Evolutionary conservation across 768 basidiomycete genomes (phyloP).

Genomic region (Auricularia auricula-judae): DNA sequence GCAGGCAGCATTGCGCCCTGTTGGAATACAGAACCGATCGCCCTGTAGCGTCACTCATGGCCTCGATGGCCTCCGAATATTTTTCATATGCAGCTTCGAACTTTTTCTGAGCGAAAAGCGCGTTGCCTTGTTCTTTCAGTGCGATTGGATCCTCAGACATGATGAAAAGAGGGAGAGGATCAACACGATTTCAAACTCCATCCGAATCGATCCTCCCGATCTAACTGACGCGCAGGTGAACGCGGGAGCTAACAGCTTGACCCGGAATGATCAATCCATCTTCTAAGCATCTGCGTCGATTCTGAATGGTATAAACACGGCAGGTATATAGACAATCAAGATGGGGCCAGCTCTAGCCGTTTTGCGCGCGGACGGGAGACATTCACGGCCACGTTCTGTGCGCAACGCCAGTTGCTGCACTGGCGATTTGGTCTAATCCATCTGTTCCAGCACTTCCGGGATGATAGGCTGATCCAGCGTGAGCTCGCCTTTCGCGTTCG

Average conservation of each 20-base stretch:
- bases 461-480: neutral
- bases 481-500: neutral
- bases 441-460: neutral
- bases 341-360: too few relatives aligned
- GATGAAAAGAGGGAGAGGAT: neutral
- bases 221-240: neutral
- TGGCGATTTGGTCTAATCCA: neutral
- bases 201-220: neutral
- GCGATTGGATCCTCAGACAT: neutral
- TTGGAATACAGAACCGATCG: constrained; percentile 25
- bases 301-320: too few relatives aligned
- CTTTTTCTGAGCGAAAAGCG: constrained; percentile 22
- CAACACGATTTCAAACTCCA: neutral
- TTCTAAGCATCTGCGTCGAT: neutral
- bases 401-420: neutral
- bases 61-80: constrained; percentile 31
- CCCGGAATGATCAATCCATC: neutral
- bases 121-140: constrained; percentile 34
- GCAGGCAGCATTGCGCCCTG: neutral
- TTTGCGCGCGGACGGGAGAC: too few relatives aligned
- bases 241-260: too few relatives aligned
- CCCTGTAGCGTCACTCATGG: constrained; percentile 28
- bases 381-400: neutral
- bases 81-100: constrained; percentile 26
- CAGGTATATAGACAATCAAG: too few relatives aligned